These are phyloP conservation scores for Cystofilobasidium capitatum DNA, from an alignment of 768 basidiomycete genomes.

Conservation along the genomic window DNA sequence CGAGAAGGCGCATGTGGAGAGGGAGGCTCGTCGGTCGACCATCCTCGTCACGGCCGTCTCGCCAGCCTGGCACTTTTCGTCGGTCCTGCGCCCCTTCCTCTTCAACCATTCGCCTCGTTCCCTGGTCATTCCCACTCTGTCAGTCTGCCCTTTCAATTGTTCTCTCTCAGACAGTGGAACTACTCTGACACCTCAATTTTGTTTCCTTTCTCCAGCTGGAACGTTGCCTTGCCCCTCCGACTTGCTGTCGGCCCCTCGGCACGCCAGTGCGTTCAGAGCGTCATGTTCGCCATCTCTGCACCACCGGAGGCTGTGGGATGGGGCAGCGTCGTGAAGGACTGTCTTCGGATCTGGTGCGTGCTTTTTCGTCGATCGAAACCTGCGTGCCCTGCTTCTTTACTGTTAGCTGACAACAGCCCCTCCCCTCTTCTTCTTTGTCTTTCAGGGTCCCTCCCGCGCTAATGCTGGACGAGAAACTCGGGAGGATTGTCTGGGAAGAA, in stretches of 20 bases:
- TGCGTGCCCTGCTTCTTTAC: too few species aligned
- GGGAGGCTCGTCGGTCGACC: slow-evolving; percentile 9
- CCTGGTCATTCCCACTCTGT: not conserved
- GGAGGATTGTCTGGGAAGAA: slow-evolving; percentile 25
- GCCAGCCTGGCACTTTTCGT: slow-evolving; percentile 13
- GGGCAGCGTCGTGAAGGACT: slow-evolving; percentile 25
- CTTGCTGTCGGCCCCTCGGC: slow-evolving; percentile 12
- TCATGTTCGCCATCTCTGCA: slow-evolving; percentile 19
- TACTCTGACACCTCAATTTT: not conserved
- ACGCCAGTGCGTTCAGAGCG: slow-evolving; percentile 11
- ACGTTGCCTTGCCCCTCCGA: slow-evolving; percentile 4
- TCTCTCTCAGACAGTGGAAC: not conserved
- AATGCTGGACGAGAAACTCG: slow-evolving; percentile 18
- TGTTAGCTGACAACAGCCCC: not conserved
- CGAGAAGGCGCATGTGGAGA: not conserved
- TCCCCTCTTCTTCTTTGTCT: not conserved
- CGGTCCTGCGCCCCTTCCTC: slow-evolving; percentile 19
- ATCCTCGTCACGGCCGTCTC: slow-evolving; percentile 17
- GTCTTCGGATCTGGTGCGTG: slow-evolving; percentile 17
- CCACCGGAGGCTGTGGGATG: slow-evolving; percentile 14
- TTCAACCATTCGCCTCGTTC: not conserved
- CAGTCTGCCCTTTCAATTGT: not conserved
- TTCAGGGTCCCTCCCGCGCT: slow-evolving; percentile 21
- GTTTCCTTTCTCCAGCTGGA: slow-evolving; percentile 9
- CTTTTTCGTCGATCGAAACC: not conserved